These are phyloP conservation scores for Corylus heterophylla DNA, from an alignment of 306 rosid genomes.

Conservation along the genomic window DNA sequence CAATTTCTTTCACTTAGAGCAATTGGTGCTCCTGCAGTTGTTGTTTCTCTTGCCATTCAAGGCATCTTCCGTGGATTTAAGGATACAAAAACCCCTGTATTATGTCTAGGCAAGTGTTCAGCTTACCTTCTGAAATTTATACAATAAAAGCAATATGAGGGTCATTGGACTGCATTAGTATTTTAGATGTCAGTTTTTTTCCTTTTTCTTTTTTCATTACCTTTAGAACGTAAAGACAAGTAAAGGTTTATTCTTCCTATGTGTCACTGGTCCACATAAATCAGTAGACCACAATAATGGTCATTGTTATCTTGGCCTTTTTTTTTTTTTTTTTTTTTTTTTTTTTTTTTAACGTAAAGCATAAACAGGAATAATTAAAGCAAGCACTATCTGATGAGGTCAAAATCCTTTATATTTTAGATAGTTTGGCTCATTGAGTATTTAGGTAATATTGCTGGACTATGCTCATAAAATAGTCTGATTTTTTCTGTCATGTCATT, in stretches of 20 bases:
- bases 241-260: no score
- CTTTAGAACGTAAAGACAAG: no score
- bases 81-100: slow-evolving; percentile 88
- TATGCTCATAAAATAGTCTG: neutral
- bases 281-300: neutral
- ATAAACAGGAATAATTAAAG: neutral
- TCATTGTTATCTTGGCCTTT: neutral
- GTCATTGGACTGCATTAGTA: neutral
- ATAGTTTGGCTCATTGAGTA: neutral
- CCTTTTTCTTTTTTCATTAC: no score
- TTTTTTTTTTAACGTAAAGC: neutral
- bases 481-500: no score
- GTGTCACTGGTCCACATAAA: no score
- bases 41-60: slow-evolving; percentile 91
- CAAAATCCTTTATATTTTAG: no score
- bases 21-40: slow-evolving; percentile 97
- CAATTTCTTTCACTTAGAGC: slow-evolving; percentile 78
- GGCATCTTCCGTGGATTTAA: slow-evolving; percentile 98
- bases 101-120: slow-evolving; percentile 79
- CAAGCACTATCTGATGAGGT: neutral
- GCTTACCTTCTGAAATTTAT: neutral
- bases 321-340: no score
- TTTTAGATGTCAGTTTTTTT: neutral
- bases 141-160: neutral
- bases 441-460: neutral